Evolutionary conservation across 163 green algal genomes (phyloP), one percentile per base, ranked within the genome.

Genomic region (Scenedesmus sp.): DNA sequence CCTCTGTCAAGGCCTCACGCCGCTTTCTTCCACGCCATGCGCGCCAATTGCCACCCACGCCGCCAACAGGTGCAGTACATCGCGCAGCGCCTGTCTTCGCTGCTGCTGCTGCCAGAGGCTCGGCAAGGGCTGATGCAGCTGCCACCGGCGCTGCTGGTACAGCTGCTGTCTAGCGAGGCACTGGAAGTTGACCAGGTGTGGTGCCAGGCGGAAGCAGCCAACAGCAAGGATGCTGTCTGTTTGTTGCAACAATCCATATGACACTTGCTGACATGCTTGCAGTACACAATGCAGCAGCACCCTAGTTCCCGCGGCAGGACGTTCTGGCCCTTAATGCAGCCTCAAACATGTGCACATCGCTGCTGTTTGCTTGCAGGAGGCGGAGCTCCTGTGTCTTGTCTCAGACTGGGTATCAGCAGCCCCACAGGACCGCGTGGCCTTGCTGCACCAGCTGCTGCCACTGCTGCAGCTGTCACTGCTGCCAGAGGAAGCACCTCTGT

Each of bases 141-240:
- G n/a, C 90, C 92, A 1, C 81, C 70, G 20, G 43, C 53, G 10
- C 61, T 94, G 65, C 91, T 94, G 88, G 51, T 68, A 42, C 30
- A 93, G 46, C 90, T 94, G 80, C 91, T 94, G 46, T 33, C 59
- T 72, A 82, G 61, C 43, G 92, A 94, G 30, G 92, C 65, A 2
- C 70, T 94, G 20, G 86, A 91, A n/a, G 76, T 94, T 3, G 83
- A 85, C 7, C 81, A 78, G 30, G 93, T 94, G 79, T 9, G 83
- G 24, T 81, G 3, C 56, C n/a, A n/a, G n/a, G n/a, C n/a, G n/a
- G n/a, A n/a, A n/a, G n/a, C n/a, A n/a, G n/a, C n/a, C n/a, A n/a
- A n/a, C n/a, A n/a, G n/a, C n/a, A n/a, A n/a, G n/a, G n/a, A n/a
- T n/a, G n/a, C n/a, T n/a, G n/a, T n/a, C n/a, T n/a, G n/a, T n/a